phyloP scores from a whole-genome alignment of 495 filamentous ascomycete species.

The Aspergillus carlsbadensis region DNA sequence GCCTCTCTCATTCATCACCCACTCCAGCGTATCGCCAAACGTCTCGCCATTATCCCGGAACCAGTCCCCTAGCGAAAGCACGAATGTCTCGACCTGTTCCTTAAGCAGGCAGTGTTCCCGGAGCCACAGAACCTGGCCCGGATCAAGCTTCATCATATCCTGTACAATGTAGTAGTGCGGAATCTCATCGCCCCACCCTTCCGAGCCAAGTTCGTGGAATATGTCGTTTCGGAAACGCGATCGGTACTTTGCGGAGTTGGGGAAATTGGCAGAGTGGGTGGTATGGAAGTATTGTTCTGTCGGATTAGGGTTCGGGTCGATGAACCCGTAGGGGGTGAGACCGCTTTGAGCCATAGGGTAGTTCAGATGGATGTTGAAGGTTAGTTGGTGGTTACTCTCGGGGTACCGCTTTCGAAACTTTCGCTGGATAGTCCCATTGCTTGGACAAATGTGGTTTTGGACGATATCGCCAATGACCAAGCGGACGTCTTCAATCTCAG shows the following conservation, averaged over 20 bases:
- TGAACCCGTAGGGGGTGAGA: background rate
- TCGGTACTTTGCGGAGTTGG: constrained; percentile 29
- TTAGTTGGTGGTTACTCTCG: constrained; percentile 44
- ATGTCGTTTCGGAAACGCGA: constrained; percentile 35
- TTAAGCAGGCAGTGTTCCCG: constrained; percentile 53
- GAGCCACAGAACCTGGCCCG: constrained; percentile 56
- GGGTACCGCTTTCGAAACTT: constrained; percentile 57
- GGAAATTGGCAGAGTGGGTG: constrained; percentile 19
- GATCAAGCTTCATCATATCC: constrained; percentile 66
- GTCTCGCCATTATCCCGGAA: constrained; percentile 66
- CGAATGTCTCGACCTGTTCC: constrained; percentile 52
- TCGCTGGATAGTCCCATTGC: constrained; percentile 57
- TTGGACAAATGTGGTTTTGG: constrained; percentile 56
- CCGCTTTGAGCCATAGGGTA: constrained; percentile 28
- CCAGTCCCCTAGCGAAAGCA: constrained; percentile 55
- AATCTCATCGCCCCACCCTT: constrained; percentile 64
- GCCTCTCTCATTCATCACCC: constrained; percentile 46
- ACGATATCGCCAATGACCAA: constrained; percentile 51
- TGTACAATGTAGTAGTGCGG: constrained; percentile 63
- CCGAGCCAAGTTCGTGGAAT: constrained; percentile 38
- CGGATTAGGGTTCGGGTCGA: constrained; percentile 11
- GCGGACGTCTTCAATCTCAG: constrained; percentile 56
- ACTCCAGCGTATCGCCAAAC: constrained; percentile 48
- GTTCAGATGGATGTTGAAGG: constrained; percentile 55
- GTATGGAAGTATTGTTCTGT: constrained; percentile 25